Conservation (phyloP, 2,329 filamentous ascomycete species). For the Helotiales sp. region DNA sequence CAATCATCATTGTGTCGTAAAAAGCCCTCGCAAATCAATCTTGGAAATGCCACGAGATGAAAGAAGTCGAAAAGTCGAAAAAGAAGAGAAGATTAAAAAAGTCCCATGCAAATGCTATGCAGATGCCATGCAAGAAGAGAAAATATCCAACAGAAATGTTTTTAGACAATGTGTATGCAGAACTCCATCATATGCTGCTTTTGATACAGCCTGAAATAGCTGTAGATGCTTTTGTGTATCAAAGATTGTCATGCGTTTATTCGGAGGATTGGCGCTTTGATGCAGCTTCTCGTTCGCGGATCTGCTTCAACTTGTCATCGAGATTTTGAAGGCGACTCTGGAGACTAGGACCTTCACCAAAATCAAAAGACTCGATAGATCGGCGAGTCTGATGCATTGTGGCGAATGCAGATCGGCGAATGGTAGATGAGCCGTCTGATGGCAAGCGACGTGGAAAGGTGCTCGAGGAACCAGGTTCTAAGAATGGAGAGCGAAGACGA, state of each 20-base stretch:
- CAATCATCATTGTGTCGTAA: no score
- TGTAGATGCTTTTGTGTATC: neutral
- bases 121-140: neutral
- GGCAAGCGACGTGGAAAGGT: slow-evolving; percentile 61
- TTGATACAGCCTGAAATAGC: neutral
- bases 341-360: slow-evolving; percentile 28
- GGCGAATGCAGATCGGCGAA: slow-evolving; percentile 51
- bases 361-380: slow-evolving; percentile 36
- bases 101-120: neutral
- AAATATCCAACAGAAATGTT: neutral
- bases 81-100: neutral
- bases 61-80: neutral
- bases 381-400: slow-evolving; percentile 52
- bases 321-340: slow-evolving; percentile 30
- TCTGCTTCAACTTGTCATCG: slow-evolving; percentile 30
- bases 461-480: slow-evolving; percentile 49
- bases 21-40: no score
- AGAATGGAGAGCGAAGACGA: slow-evolving; percentile 61
- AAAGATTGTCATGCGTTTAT: neutral
- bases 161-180: neutral
- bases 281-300: slow-evolving; percentile 27
- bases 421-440: slow-evolving; percentile 33
- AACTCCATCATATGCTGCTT: neutral
- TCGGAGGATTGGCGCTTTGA: slow-evolving; percentile 10
- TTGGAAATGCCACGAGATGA: no score